Conservation (phyloP, 768 basidiomycete species). For the Imleria badia region DNA sequence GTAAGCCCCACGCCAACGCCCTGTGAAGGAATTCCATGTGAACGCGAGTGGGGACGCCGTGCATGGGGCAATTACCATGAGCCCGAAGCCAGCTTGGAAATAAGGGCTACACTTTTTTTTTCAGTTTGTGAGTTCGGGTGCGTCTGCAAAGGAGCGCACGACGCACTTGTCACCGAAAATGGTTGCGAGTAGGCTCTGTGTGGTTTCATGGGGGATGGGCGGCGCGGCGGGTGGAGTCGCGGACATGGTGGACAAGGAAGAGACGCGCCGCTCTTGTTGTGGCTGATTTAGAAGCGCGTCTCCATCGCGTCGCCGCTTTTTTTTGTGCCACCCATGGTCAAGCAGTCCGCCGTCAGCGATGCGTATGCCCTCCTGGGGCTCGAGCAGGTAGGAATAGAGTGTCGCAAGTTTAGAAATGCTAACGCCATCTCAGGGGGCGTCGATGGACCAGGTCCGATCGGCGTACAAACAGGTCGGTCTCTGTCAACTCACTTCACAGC, state of each 20-base stretch:
- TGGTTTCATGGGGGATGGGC: slow-evolving; percentile 9
- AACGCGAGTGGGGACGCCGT: background rate
- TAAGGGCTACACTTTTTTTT: slow-evolving; percentile 76
- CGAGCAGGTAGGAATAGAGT: slow-evolving; percentile 41
- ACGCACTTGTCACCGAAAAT: slow-evolving; percentile 70
- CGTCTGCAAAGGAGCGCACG: slow-evolving; percentile 1
- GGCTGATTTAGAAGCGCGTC: slow-evolving; percentile 28
- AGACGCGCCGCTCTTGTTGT: slow-evolving; percentile 2
- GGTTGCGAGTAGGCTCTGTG: slow-evolving; percentile 28
- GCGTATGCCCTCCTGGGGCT: slow-evolving; percentile 51
- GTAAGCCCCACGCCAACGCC: slow-evolving; percentile 88
- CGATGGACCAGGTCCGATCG: slow-evolving; percentile 63
- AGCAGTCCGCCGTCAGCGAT: slow-evolving; percentile 35
- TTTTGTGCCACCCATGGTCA: slow-evolving; percentile 34
- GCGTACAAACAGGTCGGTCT: slow-evolving; percentile 64
- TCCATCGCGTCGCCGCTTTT: slow-evolving; percentile 23
- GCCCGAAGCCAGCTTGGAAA: slow-evolving; percentile 96
- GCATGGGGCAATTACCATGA: slow-evolving; percentile 65
- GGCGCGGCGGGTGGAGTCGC: background rate
- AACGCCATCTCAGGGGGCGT: slow-evolving; percentile 47
- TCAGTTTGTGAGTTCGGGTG: slow-evolving; percentile 18
- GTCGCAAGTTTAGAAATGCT: too few species aligned
- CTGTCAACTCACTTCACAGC: background rate
- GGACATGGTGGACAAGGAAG: slow-evolving; percentile 9
- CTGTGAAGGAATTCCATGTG: slow-evolving; percentile 40